Base-by-base conservation (phyloP, 1,284 basidiomycete species). In the Leucocoprinus gongylophorus region DNA sequence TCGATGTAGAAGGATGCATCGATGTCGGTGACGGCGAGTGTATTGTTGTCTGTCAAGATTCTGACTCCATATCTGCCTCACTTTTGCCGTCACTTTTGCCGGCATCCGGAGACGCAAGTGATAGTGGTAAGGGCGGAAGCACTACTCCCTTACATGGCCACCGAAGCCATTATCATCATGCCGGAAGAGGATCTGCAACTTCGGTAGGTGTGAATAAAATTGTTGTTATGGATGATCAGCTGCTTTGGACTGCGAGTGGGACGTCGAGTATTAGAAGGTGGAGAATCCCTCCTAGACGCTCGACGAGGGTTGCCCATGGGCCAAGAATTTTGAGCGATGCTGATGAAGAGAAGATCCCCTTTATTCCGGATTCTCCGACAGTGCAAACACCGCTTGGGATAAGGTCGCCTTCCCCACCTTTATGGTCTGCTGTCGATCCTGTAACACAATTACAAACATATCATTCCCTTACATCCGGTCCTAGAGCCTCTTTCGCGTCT, bases 211-310 rank as follows among this genome's bases (percentile, higher is more conserved):
- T 99, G 61, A 88, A 86, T 64, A 85, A 85, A 64, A 88, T 98
- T 55, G 79, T 88, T 12, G 85, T 82, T 0, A 80, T 91, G 70
- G 91, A 95, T 62, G 90, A 97, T 63, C 78, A 83, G 46, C 77
- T 87, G 42, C 76, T 99, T 2, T 99, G 95, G 95, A 91, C 95
- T 0, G 92, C 95, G 0, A 88, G 87, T 1, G 86, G 89, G 2
- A 82, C 77, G 50, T 90, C 91, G 6, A 85, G 78, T 55, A 78
- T 97, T 57, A 83, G 78, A 60, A 76, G 93, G 26, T 99, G 95
- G 95, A 75, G 72, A 40, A 74, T 81, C 0, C 82, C 82, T 0
- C 66, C 67, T 32, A 68, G 73, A 26, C 65, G 76, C n/a, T 62
- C 71, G 0, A 60, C 64, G 10, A 64, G 75, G 45, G 67, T 68